Conservation (phyloP, 805 yeast species). For the Candida ovalis region DNA sequence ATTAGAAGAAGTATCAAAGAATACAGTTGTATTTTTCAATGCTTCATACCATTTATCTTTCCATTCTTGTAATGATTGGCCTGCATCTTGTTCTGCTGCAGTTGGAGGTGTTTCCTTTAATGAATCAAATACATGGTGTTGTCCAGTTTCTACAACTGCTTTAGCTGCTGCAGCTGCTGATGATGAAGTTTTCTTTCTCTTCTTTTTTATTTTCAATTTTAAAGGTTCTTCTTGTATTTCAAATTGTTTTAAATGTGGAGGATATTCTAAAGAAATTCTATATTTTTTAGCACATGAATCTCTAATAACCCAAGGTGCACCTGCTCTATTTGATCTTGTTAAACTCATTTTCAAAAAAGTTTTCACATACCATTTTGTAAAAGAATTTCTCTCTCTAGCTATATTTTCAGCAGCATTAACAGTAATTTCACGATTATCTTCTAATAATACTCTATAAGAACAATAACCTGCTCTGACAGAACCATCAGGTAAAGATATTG, state of each 20-base stretch:
- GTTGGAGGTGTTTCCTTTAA: slow-evolving; percentile 36
- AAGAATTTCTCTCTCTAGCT: slow-evolving; percentile 76
- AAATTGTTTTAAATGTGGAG: slow-evolving; percentile 45
- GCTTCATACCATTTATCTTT: slow-evolving; percentile 49
- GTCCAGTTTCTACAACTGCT: background rate
- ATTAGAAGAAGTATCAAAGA: slow-evolving; percentile 41
- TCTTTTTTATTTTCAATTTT: slow-evolving; percentile 1
- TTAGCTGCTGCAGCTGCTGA: background rate
- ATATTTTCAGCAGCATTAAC: slow-evolving; percentile 66
- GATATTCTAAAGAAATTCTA: slow-evolving; percentile 59
- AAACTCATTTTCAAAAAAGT: slow-evolving; percentile 81
- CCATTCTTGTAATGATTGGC: slow-evolving; percentile 47
- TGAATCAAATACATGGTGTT: slow-evolving; percentile 28
- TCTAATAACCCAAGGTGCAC: slow-evolving; percentile 95
- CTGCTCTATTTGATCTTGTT: slow-evolving; percentile 73
- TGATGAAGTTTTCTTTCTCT: slow-evolving; percentile 2
- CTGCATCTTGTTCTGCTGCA: slow-evolving; percentile 32
- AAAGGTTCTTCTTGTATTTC: slow-evolving; percentile 10
- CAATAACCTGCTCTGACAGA: slow-evolving; percentile 42
- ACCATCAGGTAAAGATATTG: slow-evolving; percentile 36
- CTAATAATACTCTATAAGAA: slow-evolving; percentile 67
- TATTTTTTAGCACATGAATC: slow-evolving; percentile 68
- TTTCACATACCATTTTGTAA: slow-evolving; percentile 86
- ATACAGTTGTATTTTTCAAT: slow-evolving; percentile 43
- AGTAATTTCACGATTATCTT: slow-evolving; percentile 50